These are phyloP conservation scores for Fusarium piperis DNA, from an alignment of 2,329 filamentous ascomycete genomes.

Conservation along the genomic window DNA sequence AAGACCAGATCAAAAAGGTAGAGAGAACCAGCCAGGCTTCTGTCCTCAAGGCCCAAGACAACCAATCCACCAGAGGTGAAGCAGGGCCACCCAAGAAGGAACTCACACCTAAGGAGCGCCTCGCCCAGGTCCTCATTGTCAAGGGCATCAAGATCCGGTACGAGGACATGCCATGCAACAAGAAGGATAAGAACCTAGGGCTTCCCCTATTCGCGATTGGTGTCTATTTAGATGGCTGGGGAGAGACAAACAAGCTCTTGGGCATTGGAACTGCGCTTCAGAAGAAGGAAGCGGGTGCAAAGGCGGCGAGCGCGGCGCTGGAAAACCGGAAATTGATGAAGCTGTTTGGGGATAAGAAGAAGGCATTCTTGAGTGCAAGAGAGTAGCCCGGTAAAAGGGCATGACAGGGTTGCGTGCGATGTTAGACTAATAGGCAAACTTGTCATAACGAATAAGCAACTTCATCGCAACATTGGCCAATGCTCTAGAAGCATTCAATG, in stretches of 20 bases:
- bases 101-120: conserved; percentile 43
- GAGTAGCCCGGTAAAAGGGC: background rate
- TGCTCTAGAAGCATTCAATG: background rate
- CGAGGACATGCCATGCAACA: conserved; percentile 61
- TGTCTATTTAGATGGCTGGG: conserved; percentile 74
- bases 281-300: conserved; percentile 75
- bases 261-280: conserved; percentile 71
- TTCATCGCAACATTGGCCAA: background rate
- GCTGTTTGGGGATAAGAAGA: conserved; percentile 59
- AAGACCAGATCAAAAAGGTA: conserved; percentile 60
- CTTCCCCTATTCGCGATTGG: conserved; percentile 70
- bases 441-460: background rate
- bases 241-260: conserved; percentile 69
- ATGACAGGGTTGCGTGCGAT: background rate
- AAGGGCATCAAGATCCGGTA: conserved; percentile 71
- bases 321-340: conserved; percentile 72
- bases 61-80: background rate
- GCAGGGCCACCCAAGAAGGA: conserved; percentile 4
- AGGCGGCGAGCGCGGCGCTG: conserved; percentile 72
- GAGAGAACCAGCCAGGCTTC: conserved; percentile 40
- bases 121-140: conserved; percentile 56
- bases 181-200: conserved; percentile 63
- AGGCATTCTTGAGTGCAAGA: conserved; percentile 50
- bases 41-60: background rate
- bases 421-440: background rate